phyloP scores from a whole-genome alignment of 768 basidiomycete genomes.

The Udeniomyces megalosporus region DNA sequence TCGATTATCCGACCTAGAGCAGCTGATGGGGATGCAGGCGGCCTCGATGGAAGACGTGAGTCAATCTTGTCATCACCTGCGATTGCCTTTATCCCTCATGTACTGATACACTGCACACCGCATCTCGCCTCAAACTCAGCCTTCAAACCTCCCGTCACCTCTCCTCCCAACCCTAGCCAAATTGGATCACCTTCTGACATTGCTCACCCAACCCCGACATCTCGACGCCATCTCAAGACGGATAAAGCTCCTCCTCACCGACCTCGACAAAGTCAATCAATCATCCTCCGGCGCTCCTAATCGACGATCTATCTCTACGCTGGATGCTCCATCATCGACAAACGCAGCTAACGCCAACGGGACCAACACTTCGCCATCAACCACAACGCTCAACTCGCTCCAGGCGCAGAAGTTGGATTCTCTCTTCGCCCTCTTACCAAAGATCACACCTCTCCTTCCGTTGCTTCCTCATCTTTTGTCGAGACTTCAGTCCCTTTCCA shows the following conservation, averaged over 20 bases:
- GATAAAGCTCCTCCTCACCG: constrained; percentile 54
- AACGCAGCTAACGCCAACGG: neutral
- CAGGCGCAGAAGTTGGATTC: constrained; percentile 27
- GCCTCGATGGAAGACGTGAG: constrained; percentile 66
- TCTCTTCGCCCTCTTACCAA: constrained; percentile 30
- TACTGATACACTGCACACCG: neutral
- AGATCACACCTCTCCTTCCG: constrained; percentile 33
- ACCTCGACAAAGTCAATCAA: neutral
- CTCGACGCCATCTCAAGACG: constrained; percentile 89
- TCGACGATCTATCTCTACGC: neutral
- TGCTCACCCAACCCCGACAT: constrained; percentile 88
- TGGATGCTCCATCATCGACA: neutral
- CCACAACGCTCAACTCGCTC: constrained; percentile 21
- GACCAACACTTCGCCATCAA: neutral
- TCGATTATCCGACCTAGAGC: constrained; percentile 69
- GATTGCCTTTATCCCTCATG: neutral
- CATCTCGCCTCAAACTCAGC: no score
- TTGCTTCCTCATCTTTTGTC: constrained; percentile 61
- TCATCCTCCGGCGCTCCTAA: neutral
- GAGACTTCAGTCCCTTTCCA: constrained; percentile 65
- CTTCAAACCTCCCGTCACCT: constrained; percentile 32
- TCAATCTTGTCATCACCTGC: neutral
- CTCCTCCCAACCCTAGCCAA: constrained; percentile 66
- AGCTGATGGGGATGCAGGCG: constrained; percentile 62
- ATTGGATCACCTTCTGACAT: constrained; percentile 65